Percentiles rank a stretch among this genome's conserved stretches.
Conservation (phyloP, 1,139 yeast genomes). For the Lodderomyces pseudojiufengensis region DNA sequence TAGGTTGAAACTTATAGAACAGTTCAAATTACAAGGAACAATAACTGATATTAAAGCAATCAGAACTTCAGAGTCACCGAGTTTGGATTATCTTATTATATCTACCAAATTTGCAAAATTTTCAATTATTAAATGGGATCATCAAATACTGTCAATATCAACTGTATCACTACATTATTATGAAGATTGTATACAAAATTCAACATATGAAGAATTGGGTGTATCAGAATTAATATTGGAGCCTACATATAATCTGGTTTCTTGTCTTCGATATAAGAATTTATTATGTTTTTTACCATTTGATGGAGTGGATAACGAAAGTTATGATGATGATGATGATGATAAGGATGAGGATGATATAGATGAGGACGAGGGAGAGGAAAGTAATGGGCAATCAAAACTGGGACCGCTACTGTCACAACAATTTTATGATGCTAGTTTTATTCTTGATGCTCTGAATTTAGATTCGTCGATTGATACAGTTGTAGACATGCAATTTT, state of each 20-base stretch:
- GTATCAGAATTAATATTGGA: slow-evolving; percentile 58
- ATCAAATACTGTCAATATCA: slow-evolving; percentile 43
- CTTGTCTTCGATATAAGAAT: slow-evolving; percentile 68
- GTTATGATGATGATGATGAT: slow-evolving; percentile 38
- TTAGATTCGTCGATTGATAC: slow-evolving; percentile 56
- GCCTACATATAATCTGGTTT: slow-evolving; percentile 55
- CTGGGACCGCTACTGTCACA: slow-evolving; percentile 5
- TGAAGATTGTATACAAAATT: slow-evolving; percentile 60
- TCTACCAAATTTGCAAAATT: slow-evolving; percentile 75
- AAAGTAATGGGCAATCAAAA: slow-evolving; percentile 7
- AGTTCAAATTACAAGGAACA: slow-evolving; percentile 69
- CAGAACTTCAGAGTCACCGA: slow-evolving; percentile 47
- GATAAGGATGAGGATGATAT: slow-evolving; percentile 20
- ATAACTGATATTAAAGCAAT: slow-evolving; percentile 58
- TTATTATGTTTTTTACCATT: slow-evolving; percentile 73
- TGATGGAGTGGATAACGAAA: slow-evolving; percentile 41
- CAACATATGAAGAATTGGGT: slow-evolving; percentile 45
- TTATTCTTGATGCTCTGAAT: slow-evolving; percentile 53
- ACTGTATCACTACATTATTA: slow-evolving; percentile 86
- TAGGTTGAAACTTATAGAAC: slow-evolving; percentile 55
- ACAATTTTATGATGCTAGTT: slow-evolving; percentile 38
- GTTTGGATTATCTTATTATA: slow-evolving; percentile 59
- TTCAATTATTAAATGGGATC: slow-evolving; percentile 74
- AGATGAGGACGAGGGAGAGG: slow-evolving; percentile 9
- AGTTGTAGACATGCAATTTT: slow-evolving; percentile 64